A percentile compares a stretch with the other conserved stretches of the same genome.
These are phyloP conservation scores for Aspergillus sp. DNA, from an alignment of 2,329 filamentous ascomycete species.

Conservation along the genomic window DNA sequence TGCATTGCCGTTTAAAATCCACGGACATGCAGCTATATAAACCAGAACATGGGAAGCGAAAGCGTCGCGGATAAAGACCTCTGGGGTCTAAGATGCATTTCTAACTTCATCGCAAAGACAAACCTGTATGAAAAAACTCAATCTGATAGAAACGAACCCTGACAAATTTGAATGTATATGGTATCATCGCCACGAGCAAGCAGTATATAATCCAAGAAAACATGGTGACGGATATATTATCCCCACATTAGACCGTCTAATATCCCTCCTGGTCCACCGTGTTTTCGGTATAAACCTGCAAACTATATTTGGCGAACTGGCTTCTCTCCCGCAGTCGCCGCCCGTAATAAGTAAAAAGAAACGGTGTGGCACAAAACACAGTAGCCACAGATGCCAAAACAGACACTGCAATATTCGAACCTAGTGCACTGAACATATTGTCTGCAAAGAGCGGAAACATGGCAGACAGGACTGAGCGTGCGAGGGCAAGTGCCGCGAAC, in stretches of 20 bases:
- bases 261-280: constrained; percentile 20
- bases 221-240: neutral
- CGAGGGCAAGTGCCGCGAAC: constrained; percentile 34
- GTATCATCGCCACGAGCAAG: too few species aligned
- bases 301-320: constrained; percentile 28
- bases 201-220: too few species aligned
- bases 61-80: too few species aligned
- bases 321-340: constrained; percentile 26
- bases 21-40: constrained; percentile 21
- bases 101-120: too few species aligned
- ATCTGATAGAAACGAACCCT: too few species aligned
- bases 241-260: constrained; percentile 1
- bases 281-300: constrained; percentile 20
- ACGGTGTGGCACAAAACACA: constrained; percentile 28
- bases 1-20: constrained; percentile 41
- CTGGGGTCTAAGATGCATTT: too few species aligned
- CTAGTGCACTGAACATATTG: constrained; percentile 33
- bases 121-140: too few species aligned
- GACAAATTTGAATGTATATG: too few species aligned
- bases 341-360: constrained; percentile 29
- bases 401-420: constrained; percentile 30
- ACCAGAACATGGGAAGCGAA: neutral
- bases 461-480: constrained; percentile 33
- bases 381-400: constrained; percentile 37
- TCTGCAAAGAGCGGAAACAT: constrained; percentile 34